A percentile compares a stretch with the other conserved stretches of the same genome.
Evolutionary conservation across 2,329 filamentous ascomycete species (phyloP).

Genomic region (Clonostachys byssicola): DNA sequence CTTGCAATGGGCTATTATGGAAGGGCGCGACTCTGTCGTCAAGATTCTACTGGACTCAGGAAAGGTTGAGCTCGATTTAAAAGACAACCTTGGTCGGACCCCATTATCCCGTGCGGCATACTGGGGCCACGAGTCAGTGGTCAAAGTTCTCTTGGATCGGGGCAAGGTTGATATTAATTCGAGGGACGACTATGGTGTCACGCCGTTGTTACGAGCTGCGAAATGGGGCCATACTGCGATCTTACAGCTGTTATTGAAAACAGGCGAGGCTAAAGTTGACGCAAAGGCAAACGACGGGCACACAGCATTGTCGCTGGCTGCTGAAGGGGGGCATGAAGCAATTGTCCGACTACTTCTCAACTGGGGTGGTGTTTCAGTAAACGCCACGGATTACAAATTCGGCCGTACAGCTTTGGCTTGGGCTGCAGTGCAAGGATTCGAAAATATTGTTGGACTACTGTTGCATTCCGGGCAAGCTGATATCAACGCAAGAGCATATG

Average conservation of each 20-base stretch:
- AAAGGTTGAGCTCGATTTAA: not conserved
- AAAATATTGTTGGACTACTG: not conserved
- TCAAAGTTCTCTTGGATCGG: not conserved
- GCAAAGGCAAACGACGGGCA: not conserved
- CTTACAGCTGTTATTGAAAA: not conserved
- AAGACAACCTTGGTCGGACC: not conserved
- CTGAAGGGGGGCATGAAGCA: not conserved
- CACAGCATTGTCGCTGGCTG: not conserved
- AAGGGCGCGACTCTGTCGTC: not conserved
- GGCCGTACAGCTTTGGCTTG: too few relatives aligned
- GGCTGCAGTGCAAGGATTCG: too few relatives aligned
- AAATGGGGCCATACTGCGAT: not conserved
- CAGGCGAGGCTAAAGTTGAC: not conserved
- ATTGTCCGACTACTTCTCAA: not conserved
- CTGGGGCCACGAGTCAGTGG: not conserved
- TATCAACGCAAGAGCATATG: not conserved
- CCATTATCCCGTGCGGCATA: not conserved
- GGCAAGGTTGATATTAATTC: not conserved
- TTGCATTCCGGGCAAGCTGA: not conserved
- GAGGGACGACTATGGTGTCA: not conserved
- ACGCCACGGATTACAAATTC: too few relatives aligned
- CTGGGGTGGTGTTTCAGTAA: not conserved
- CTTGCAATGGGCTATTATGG: not conserved
- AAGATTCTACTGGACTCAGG: not conserved
- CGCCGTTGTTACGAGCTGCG: not conserved